phyloP scores from a whole-genome alignment of 2,329 filamentous ascomycete species.

The Neofusicoccum sp. region DNA sequence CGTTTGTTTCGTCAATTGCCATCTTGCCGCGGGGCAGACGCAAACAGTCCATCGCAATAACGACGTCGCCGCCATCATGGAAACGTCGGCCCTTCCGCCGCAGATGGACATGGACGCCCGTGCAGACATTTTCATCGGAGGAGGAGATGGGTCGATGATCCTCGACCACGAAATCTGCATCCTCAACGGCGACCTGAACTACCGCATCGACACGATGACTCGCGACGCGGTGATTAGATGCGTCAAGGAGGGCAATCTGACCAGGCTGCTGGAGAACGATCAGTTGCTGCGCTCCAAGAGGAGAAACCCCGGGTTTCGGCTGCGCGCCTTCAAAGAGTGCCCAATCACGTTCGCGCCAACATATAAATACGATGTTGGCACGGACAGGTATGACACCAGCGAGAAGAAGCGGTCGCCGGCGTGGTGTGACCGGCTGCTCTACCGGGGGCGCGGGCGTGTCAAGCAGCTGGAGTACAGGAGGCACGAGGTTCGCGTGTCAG shows the following conservation, averaged over 20 bases:
- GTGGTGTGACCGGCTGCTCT: constrained; percentile 95
- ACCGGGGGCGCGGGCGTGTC: constrained; percentile 75
- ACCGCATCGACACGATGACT: constrained; percentile 96
- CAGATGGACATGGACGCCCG: constrained; percentile 65
- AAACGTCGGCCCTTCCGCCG: constrained; percentile 69
- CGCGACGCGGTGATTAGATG: constrained; percentile 88
- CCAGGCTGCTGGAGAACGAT: constrained; percentile 86
- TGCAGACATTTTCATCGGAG: constrained; percentile 78
- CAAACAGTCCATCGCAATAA: constrained; percentile 90
- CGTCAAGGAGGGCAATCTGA: constrained; percentile 74
- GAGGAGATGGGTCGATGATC: constrained; percentile 93
- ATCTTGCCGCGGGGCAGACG: constrained; percentile 89
- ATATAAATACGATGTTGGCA: constrained; percentile 97
- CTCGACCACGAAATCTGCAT: constrained; percentile 97
- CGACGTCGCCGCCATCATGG: constrained; percentile 86
- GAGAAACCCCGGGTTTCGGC: constrained; percentile 83
- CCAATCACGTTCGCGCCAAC: constrained; percentile 92
- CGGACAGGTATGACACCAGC: constrained; percentile 87
- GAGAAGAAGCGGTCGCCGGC: constrained; percentile 93
- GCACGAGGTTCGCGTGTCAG: constrained; percentile 86
- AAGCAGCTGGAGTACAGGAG: constrained; percentile 84
- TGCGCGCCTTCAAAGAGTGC: constrained; percentile 86
- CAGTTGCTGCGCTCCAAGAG: constrained; percentile 86
- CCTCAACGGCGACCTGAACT: constrained; percentile 94
- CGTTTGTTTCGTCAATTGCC: constrained; percentile 94